A percentile compares a stretch with the other conserved stretches of the same genome.
These are phyloP conservation scores for Penicillium lividum DNA, from an alignment of 495 filamentous ascomycete genomes.

Conservation along the genomic window DNA sequence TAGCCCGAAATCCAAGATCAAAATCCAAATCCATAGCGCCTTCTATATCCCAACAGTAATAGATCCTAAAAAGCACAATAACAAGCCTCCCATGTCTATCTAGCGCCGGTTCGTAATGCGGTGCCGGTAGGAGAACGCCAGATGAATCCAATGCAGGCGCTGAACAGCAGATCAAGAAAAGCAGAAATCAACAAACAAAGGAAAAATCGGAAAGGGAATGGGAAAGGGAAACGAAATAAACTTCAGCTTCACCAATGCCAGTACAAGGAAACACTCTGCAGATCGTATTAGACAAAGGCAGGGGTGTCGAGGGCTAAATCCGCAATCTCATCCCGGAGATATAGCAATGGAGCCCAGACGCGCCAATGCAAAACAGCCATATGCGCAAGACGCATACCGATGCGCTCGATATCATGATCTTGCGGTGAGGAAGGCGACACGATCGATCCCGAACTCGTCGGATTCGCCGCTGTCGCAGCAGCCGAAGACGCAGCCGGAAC, in stretches of 20 bases:
- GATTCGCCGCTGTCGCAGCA: not conserved
- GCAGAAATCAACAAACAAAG: conserved; percentile 5
- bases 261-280: not conserved
- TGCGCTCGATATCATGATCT: conserved; percentile 59
- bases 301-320: conserved; percentile 7
- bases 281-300: conserved; percentile 14
- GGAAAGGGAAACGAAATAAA: conserved; percentile 7
- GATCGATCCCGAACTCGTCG: conserved; percentile 11
- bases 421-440: conserved; percentile 25
- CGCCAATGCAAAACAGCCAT: conserved; percentile 83
- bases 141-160: conserved; percentile 21
- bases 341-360: conserved; percentile 76
- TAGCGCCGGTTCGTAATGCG: conserved; percentile 2
- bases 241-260: not conserved
- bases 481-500: conserved; percentile 1
- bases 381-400: conserved; percentile 74
- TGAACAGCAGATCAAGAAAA: conserved; percentile 34
- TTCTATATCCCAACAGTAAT: conserved; percentile 8
- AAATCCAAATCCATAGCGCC: not conserved
- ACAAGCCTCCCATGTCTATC: conserved; percentile 1
- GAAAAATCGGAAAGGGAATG: conserved; percentile 2
- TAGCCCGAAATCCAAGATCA: not conserved
- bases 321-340: conserved; percentile 45
- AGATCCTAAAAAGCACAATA: not conserved
- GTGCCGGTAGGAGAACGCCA: conserved; percentile 5